phyloP scores from a whole-genome alignment of 306 rosid species.

The Dryas octopetala region DNA sequence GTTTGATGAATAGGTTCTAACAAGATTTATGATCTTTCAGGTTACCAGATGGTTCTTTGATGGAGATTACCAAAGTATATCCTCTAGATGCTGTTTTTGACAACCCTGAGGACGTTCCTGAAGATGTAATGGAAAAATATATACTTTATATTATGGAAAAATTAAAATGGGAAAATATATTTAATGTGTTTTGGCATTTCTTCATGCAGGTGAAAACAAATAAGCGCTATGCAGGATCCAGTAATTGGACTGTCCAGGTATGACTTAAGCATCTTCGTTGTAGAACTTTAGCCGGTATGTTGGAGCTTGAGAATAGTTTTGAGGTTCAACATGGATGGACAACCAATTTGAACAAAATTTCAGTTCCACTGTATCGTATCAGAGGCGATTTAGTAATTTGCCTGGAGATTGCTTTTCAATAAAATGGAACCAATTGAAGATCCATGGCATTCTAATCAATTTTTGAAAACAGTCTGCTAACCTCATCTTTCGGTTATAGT shows the following conservation, averaged over 20 bases:
- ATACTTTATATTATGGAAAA: neutral
- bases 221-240: slow-evolving; percentile 94
- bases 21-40: slow-evolving; percentile 44
- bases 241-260: slow-evolving; percentile 91
- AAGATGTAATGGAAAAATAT: slow-evolving; percentile 60
- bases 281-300: neutral
- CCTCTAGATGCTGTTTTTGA: slow-evolving; percentile 94
- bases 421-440: neutral
- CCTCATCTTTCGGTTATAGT: neutral
- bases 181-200: neutral
- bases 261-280: slow-evolving; percentile 1
- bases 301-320: neutral
- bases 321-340: neutral
- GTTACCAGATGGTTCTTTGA: slow-evolving; percentile 83
- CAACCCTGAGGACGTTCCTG: slow-evolving; percentile 88
- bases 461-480: neutral
- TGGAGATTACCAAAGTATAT: slow-evolving; percentile 87
- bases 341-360: neutral
- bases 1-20: slow-evolving; percentile 26
- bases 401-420: neutral
- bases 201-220: slow-evolving; percentile 65
- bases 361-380: neutral
- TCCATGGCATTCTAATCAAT: neutral
- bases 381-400: neutral
- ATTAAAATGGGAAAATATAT: neutral